Evolutionary conservation across 1,139 yeast genomes (phyloP).

Genomic region (Candida smagusa): DNA sequence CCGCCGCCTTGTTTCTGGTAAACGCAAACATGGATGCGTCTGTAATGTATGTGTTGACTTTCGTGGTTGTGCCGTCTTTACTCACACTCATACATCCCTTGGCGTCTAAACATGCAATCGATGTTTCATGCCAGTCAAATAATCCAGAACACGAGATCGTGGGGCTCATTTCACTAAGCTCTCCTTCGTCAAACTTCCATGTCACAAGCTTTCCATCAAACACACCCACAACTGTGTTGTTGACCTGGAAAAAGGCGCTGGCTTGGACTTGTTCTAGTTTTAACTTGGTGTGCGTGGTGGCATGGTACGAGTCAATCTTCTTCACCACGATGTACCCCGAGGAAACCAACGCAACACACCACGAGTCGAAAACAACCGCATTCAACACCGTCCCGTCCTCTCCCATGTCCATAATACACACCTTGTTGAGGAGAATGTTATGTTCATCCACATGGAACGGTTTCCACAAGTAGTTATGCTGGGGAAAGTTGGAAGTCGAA

Average conservation of each 20-base stretch:
- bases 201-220: background rate
- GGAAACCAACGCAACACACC: conserved; percentile 2
- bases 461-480: conserved; percentile 67
- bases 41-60: conserved; percentile 2
- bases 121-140: too few relatives aligned
- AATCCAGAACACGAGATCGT: too few relatives aligned
- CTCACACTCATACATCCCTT: background rate
- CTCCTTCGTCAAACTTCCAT: background rate
- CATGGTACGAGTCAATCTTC: conserved; percentile 1
- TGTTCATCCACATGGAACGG: conserved; percentile 25
- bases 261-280: background rate
- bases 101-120: background rate
- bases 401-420: conserved; percentile 5
- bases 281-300: conserved; percentile 1
- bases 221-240: background rate
- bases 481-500: conserved; percentile 41
- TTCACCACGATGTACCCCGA: conserved; percentile 3
- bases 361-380: conserved; percentile 3
- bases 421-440: conserved; percentile 9
- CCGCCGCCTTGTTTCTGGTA: conserved; percentile 54
- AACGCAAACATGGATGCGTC: conserved; percentile 12
- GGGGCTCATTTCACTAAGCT: too few relatives aligned
- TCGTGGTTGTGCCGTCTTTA: too few relatives aligned
- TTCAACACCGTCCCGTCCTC: conserved; percentile 2
- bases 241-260: background rate